Evolutionary conservation across 1,139 yeast species (phyloP).

Genomic region (Nakaseomyces nivariensis): DNA sequence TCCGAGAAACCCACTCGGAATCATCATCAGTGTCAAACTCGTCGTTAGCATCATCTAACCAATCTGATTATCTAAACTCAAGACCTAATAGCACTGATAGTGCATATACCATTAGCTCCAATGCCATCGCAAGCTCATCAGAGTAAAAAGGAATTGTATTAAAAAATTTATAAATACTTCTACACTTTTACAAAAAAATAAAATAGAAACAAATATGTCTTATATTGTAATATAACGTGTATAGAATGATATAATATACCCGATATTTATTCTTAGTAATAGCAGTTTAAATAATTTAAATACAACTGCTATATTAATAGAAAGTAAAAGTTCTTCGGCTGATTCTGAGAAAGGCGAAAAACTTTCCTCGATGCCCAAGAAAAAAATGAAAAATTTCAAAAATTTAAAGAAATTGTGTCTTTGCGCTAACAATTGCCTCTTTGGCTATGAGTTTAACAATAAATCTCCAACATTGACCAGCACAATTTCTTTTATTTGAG

Average conservation of each 20-base stretch:
- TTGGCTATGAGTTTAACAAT: too few relatives aligned
- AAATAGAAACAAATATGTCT: background rate
- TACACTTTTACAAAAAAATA: background rate
- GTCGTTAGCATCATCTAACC: background rate
- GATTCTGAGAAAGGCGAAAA: background rate
- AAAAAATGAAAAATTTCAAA: background rate
- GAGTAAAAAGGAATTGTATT: background rate
- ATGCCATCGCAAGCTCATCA: slow-evolving; percentile 1
- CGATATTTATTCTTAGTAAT: background rate
- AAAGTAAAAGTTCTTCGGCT: background rate
- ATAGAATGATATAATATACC: background rate
- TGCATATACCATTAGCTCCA: background rate
- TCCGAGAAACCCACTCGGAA: background rate
- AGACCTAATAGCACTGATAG: background rate
- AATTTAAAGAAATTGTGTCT: too few relatives aligned
- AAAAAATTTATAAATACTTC: too few relatives aligned
- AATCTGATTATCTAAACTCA: slow-evolving; percentile 35
- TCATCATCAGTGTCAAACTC: background rate
- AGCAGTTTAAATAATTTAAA: too few relatives aligned
- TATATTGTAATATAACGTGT: background rate
- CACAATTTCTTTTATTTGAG: too few relatives aligned
- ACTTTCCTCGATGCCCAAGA: background rate
- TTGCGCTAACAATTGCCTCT: too few relatives aligned
- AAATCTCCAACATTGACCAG: too few relatives aligned
- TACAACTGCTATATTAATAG: too few relatives aligned